A percentile compares a stretch with the other conserved stretches of the same genome.
Evolutionary conservation across 352 stramenopile species (phyloP).

Genomic region (Achlya hypogyna): DNA sequence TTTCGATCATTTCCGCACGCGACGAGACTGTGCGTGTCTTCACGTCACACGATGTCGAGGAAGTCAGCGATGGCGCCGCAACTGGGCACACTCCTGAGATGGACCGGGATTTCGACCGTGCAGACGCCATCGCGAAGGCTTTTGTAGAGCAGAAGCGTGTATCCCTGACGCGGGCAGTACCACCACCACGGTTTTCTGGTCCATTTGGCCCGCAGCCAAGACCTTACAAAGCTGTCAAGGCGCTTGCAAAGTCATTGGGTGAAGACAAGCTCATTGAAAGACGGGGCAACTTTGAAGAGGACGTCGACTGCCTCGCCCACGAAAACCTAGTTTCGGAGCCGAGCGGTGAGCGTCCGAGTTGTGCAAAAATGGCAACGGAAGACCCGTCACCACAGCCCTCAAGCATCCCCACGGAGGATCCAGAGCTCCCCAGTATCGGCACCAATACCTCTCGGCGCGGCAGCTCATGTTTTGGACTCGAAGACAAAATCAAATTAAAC

Average conservation of each 20-base stretch:
- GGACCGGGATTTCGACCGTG: not conserved
- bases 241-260: not conserved
- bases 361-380: too few relatives aligned
- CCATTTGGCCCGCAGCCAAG: not conserved
- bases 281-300: too few relatives aligned
- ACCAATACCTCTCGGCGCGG: not conserved
- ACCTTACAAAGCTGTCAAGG: not conserved
- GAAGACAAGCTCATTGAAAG: too few relatives aligned
- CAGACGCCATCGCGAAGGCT: not conserved
- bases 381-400: too few relatives aligned
- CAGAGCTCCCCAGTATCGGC: too few relatives aligned
- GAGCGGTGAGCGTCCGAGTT: too few relatives aligned
- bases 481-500: slow-evolving; percentile 1
- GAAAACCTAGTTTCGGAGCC: too few relatives aligned
- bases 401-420: too few relatives aligned
- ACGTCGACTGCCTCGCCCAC: too few relatives aligned
- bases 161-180: not conserved
- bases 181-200: not conserved
- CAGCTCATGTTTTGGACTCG: not conserved
- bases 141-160: not conserved
- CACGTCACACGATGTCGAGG: not conserved
- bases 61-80: not conserved
- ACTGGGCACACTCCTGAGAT: not conserved
- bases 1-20: slow-evolving; percentile 8
- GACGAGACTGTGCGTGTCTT: not conserved